phyloP scores from a whole-genome alignment of 768 basidiomycete species.

The Lactarius hatsudake region DNA sequence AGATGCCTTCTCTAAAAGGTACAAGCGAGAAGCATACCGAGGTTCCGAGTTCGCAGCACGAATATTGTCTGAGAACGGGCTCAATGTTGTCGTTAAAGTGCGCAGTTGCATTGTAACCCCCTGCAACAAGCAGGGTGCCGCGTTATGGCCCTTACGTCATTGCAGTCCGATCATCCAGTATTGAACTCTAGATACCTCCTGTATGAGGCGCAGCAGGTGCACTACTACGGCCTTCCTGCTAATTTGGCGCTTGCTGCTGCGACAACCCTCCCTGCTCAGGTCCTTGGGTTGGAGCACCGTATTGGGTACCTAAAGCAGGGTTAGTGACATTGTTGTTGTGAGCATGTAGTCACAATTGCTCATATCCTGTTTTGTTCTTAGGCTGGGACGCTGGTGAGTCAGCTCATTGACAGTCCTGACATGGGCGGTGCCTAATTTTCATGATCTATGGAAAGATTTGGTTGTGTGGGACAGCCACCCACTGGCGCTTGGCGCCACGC shows the following conservation, averaged over 20 bases:
- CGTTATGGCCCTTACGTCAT: background rate
- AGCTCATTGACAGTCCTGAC: background rate
- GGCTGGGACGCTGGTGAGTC: slow-evolving; percentile 66
- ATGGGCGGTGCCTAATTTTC: slow-evolving; percentile 37
- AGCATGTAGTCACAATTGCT: slow-evolving; percentile 11
- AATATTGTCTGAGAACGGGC: slow-evolving; percentile 54
- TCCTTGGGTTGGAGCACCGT: slow-evolving; percentile 72
- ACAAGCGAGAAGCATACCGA: slow-evolving; percentile 61
- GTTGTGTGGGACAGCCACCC: slow-evolving; percentile 77
- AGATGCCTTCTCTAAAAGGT: slow-evolving; percentile 29
- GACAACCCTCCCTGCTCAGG: slow-evolving; percentile 66
- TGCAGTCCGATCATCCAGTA: slow-evolving; percentile 49
- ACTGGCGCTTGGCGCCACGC: slow-evolving; percentile 73
- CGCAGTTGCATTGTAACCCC: background rate
- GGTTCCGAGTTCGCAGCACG: slow-evolving; percentile 64
- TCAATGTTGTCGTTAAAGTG: slow-evolving; percentile 63
- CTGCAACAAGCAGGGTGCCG: background rate
- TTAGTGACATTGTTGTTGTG: slow-evolving; percentile 60
- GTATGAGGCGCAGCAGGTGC: slow-evolving; percentile 61
- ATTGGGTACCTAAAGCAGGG: slow-evolving; percentile 66
- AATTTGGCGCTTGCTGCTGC: slow-evolving; percentile 68
- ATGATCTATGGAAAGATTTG: slow-evolving; percentile 68
- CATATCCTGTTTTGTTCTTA: slow-evolving; percentile 21
- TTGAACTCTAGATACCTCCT: slow-evolving; percentile 54
- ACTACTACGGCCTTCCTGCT: slow-evolving; percentile 66